Evolutionary conservation across 2,329 filamentous ascomycete genomes (phyloP).

Genomic region (Metarhizium humberi): DNA sequence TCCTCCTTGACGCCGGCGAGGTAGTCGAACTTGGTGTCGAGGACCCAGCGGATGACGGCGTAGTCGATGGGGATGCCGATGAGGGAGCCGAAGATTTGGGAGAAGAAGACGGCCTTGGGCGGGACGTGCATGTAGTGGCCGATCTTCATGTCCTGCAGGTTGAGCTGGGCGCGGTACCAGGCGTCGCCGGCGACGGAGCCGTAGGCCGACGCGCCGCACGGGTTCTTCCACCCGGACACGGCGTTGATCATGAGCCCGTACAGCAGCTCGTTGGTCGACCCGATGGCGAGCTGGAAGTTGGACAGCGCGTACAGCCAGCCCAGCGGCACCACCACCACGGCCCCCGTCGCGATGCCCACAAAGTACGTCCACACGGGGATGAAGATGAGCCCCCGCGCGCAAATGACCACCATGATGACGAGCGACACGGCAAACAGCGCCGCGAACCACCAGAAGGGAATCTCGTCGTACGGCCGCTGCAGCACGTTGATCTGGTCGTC

Average conservation of each 20-base stretch:
- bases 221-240: constrained; percentile 41
- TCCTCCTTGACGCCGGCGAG: constrained; percentile 40
- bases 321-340: constrained; percentile 45
- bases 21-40: constrained; percentile 47
- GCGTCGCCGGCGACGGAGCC: constrained; percentile 51
- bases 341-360: constrained; percentile 45
- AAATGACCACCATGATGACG: constrained; percentile 40
- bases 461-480: constrained; percentile 46
- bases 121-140: constrained; percentile 55
- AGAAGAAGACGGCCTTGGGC: constrained; percentile 49
- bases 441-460: constrained; percentile 50
- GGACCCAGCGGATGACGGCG: constrained; percentile 49
- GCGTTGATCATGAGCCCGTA: constrained; percentile 51
- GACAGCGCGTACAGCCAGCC: constrained; percentile 52
- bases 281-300: constrained; percentile 43
- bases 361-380: constrained; percentile 53
- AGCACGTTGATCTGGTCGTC: constrained; percentile 50
- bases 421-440: constrained; percentile 37
- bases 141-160: constrained; percentile 56
- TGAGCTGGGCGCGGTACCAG: constrained; percentile 49
- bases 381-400: constrained; percentile 41
- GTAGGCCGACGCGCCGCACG: constrained; percentile 47
- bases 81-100: constrained; percentile 48
- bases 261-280: constrained; percentile 49
- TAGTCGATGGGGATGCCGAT: constrained; percentile 54